phyloP scores from a whole-genome alignment of 768 basidiomycete species.

The Auricularia sp. region DNA sequence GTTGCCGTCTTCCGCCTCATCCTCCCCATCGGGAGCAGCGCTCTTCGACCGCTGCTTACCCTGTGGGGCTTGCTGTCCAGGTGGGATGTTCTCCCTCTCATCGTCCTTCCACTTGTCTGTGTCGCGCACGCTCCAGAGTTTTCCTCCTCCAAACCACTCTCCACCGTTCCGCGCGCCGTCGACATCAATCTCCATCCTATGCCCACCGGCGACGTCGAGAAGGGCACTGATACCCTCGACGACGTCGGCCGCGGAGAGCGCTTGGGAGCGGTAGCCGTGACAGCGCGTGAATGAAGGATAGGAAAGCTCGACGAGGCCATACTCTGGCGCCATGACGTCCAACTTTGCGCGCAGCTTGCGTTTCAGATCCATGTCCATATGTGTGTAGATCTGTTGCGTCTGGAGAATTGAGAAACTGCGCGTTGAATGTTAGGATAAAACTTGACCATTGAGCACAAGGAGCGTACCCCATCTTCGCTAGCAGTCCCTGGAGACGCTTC shows the following conservation, averaged over 20 bases:
- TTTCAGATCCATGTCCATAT: conserved; percentile 97
- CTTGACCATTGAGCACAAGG: not conserved
- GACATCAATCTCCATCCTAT: conserved; percentile 82
- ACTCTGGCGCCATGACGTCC: conserved; percentile 84
- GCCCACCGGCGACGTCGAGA: conserved; percentile 81
- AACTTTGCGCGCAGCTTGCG: conserved; percentile 68
- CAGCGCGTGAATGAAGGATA: conserved; percentile 91
- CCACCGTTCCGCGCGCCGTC: conserved; percentile 85
- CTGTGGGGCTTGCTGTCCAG: conserved; percentile 15
- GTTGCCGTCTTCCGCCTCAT: conserved; percentile 23
- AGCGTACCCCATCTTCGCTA: conserved; percentile 96
- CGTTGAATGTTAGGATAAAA: not conserved
- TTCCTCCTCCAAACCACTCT: conserved; percentile 89
- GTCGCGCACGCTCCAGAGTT: conserved; percentile 55
- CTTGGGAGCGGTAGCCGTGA: conserved; percentile 81
- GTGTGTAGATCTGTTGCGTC: conserved; percentile 85
- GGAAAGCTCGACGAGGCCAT: conserved; percentile 84
- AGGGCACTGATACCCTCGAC: conserved; percentile 83
- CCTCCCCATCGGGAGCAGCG: conserved; percentile 22
- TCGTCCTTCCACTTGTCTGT: conserved; percentile 27
- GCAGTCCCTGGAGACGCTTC: conserved; percentile 76
- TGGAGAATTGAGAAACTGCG: conserved; percentile 84
- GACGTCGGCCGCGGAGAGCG: conserved; percentile 85
- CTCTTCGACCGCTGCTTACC: conserved; percentile 12
- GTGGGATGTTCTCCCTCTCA: conserved; percentile 31